Percentiles rank a stretch among this genome's conserved stretches.
phyloP scores from a whole-genome alignment of 2,329 filamentous ascomycete species.

The Fusarium brevicatenulatum region DNA sequence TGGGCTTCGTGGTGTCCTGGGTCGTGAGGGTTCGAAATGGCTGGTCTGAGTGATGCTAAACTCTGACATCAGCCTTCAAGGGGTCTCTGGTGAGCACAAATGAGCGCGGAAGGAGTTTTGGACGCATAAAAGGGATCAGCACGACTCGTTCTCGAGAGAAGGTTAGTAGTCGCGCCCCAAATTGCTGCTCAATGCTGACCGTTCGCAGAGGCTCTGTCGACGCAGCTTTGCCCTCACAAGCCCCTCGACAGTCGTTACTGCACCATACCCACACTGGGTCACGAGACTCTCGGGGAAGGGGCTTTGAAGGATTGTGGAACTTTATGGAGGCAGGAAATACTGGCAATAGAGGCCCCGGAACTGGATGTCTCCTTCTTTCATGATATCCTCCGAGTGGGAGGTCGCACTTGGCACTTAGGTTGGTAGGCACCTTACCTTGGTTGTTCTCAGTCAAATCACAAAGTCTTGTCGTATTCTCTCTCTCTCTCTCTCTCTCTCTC shows the following conservation, averaged over 20 bases:
- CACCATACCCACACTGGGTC: neutral
- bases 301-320: neutral
- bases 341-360: neutral
- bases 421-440: too few species aligned
- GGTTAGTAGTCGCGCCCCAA: fast-evolving
- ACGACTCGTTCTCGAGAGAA: fast-evolving
- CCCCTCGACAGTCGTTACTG: neutral
- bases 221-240: fast-evolving
- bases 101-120: neutral
- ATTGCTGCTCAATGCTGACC: neutral
- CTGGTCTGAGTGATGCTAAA: neutral
- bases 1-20: fast-evolving
- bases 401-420: neutral
- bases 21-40: neutral
- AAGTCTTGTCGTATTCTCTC: neutral
- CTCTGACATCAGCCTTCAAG: neutral
- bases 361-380: neutral
- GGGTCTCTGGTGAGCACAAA: neutral
- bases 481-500: neutral
- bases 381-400: neutral
- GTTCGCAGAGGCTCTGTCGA: fast-evolving
- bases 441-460: neutral
- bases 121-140: fast-evolving
- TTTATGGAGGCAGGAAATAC: neutral
- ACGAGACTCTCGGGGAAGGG: neutral